A percentile compares a stretch with the other conserved stretches of the same genome.
phyloP scores from a whole-genome alignment of 2,329 filamentous ascomycete species.

The Colletotrichum paranaense region DNA sequence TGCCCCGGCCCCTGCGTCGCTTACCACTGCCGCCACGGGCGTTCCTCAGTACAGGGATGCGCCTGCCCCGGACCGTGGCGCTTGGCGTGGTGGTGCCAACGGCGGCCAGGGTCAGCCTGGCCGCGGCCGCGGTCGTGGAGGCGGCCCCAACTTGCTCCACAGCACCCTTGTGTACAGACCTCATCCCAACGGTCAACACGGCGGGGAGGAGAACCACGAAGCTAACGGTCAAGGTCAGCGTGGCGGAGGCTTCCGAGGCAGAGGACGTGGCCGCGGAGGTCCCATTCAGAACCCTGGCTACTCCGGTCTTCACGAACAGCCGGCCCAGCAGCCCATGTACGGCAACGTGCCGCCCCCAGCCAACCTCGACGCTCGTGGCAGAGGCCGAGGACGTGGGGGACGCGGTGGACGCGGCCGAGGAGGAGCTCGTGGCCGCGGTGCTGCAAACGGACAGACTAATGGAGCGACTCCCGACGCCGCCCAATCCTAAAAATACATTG shows the following conservation, averaged over 20 bases:
- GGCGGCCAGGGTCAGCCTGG: slow-evolving; percentile 49
- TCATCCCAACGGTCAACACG: slow-evolving; percentile 46
- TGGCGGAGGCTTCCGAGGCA: slow-evolving; percentile 37
- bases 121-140: slow-evolving; percentile 46
- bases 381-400: slow-evolving; percentile 50
- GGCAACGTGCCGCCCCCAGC: slow-evolving; percentile 71
- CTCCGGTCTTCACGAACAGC: slow-evolving; percentile 33
- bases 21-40: slow-evolving; percentile 65
- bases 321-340: slow-evolving; percentile 49
- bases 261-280: slow-evolving; percentile 32
- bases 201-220: slow-evolving; percentile 42
- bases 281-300: slow-evolving; percentile 27
- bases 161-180: slow-evolving; percentile 65
- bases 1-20: slow-evolving; percentile 57
- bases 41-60: slow-evolving; percentile 73
- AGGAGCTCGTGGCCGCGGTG: slow-evolving; percentile 48
- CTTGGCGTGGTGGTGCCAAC: slow-evolving; percentile 68
- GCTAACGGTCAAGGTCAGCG: slow-evolving; percentile 41
- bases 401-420: slow-evolving; percentile 44
- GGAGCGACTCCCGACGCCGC: slow-evolving; percentile 7
- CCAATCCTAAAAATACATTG: not conserved
- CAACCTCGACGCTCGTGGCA: slow-evolving; percentile 59
- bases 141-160: slow-evolving; percentile 57
- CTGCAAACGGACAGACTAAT: slow-evolving; percentile 36
- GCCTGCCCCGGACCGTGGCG: slow-evolving; percentile 61